A percentile compares a stretch with the other conserved stretches of the same genome.
Evolutionary conservation across 441 rosid species (phyloP).

Genomic region (Jatropha multifida): DNA sequence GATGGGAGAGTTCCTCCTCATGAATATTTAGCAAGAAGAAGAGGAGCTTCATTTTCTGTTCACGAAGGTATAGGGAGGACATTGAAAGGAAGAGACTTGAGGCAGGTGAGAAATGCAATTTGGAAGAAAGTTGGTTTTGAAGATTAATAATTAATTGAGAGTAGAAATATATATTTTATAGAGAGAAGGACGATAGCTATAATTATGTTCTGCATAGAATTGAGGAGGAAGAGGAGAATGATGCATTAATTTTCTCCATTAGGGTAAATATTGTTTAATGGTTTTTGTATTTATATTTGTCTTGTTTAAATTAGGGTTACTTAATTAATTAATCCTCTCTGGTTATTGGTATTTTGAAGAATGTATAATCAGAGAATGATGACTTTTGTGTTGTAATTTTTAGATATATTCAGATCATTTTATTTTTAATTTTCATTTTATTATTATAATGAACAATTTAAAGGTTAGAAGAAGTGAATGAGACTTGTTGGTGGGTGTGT

Average conservation of each 20-base stretch:
- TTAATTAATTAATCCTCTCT: conserved; percentile 11
- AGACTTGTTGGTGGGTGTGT: conserved; percentile 21
- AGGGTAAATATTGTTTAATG: not conserved
- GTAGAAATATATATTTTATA: not conserved
- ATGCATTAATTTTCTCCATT: not conserved
- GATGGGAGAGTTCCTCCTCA: conserved; percentile 74
- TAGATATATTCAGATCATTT: not conserved
- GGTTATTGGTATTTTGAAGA: conserved; percentile 22
- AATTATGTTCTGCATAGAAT: not conserved
- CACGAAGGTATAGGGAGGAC: conserved; percentile 80
- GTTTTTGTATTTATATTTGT: not conserved
- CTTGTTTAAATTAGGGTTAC: not conserved
- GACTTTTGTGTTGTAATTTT: not conserved
- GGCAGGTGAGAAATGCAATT: conserved; percentile 75
- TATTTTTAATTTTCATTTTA: not conserved
- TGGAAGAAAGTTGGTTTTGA: conserved; percentile 87
- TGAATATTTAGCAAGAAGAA: conserved; percentile 66
- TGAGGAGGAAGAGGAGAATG: not conserved
- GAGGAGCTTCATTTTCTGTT: conserved; percentile 56
- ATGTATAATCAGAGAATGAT: conserved; percentile 24
- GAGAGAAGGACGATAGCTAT: not conserved
- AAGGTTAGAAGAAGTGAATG: not conserved
- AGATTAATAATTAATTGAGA: conserved; percentile 35
- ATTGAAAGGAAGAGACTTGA: conserved; percentile 74
- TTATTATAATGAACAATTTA: not conserved